Conservation (phyloP, 2,329 filamentous ascomycete species). For the Microdochium nivale region DNA sequence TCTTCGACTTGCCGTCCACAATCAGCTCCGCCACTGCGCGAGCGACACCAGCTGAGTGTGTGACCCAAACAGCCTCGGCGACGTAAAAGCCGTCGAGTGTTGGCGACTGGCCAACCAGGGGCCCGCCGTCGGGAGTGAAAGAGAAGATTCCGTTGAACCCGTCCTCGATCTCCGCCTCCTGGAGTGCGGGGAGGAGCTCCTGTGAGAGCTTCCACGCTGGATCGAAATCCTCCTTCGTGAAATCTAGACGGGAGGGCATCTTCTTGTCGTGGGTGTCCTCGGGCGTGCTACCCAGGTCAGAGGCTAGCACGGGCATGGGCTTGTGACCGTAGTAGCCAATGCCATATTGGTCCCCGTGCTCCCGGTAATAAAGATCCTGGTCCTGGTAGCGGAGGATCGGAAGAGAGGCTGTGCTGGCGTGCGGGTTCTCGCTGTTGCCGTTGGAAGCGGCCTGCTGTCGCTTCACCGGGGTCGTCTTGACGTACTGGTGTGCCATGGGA, state of each 20-base stretch:
- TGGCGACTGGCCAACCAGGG: slow-evolving; percentile 49
- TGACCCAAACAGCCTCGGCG: slow-evolving; percentile 59
- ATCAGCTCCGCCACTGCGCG: slow-evolving; percentile 50
- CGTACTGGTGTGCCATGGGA: slow-evolving; percentile 56
- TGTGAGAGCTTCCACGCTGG: slow-evolving; percentile 50
- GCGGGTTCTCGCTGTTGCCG: not conserved
- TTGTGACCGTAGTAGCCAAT: slow-evolving; percentile 58
- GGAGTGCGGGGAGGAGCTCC: slow-evolving; percentile 43
- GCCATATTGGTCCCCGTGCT: slow-evolving; percentile 53
- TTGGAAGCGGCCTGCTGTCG: not conserved
- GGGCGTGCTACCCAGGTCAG: slow-evolving; percentile 42
- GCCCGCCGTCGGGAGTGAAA: slow-evolving; percentile 55
- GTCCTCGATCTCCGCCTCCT: slow-evolving; percentile 40
- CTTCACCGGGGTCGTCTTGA: slow-evolving; percentile 45
- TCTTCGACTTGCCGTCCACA: slow-evolving; percentile 43
- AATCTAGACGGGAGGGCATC: slow-evolving; percentile 55
- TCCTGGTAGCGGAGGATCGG: slow-evolving; percentile 57
- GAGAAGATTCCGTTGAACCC: slow-evolving; percentile 61
- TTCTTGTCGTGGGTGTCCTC: slow-evolving; percentile 45
- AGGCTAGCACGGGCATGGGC: slow-evolving; percentile 50
- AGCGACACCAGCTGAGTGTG: slow-evolving; percentile 55
- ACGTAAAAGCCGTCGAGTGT: slow-evolving; percentile 53
- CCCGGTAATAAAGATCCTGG: slow-evolving; percentile 55
- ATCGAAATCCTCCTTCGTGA: slow-evolving; percentile 51
- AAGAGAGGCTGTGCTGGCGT: slow-evolving; percentile 36